Percentiles rank a stretch among this genome's conserved stretches.
These are phyloP conservation scores for Inonotus hispidus DNA, from an alignment of 1,284 basidiomycete species.

Conservation along the genomic window DNA sequence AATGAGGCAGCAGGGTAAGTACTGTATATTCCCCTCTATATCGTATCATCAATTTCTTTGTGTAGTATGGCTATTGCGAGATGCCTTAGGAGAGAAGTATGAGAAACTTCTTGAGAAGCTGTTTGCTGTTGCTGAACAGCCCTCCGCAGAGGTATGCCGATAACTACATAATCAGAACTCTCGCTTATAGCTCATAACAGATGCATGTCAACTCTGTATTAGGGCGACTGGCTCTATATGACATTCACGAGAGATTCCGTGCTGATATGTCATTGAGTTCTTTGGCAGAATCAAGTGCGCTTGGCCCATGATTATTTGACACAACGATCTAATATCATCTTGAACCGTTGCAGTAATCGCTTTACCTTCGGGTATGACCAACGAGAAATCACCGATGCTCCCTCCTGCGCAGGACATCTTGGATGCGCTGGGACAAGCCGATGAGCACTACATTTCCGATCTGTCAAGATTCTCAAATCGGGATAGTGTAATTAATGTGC, in stretches of 20 bases:
- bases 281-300: conserved; percentile 77
- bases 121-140: conserved; percentile 50
- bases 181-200: conserved; percentile 31
- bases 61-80: conserved; percentile 69
- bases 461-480: conserved; percentile 51
- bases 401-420: conserved; percentile 58
- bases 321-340: not conserved
- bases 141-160: conserved; percentile 48
- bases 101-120: conserved; percentile 54
- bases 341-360: conserved; percentile 57
- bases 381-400: conserved; percentile 36
- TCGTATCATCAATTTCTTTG: conserved; percentile 9
- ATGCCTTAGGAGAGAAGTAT: conserved; percentile 52
- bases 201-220: conserved; percentile 68
- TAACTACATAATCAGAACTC: too few species aligned
- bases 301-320: not conserved
- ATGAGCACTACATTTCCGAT: conserved; percentile 64
- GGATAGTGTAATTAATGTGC: conserved; percentile 63
- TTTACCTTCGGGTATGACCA: conserved; percentile 73
- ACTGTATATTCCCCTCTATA: conserved; percentile 14
- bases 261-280: conserved; percentile 85
- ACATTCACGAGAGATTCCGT: conserved; percentile 71
- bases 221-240: conserved; percentile 69
- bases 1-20: conserved; percentile 69
- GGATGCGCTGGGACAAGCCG: conserved; percentile 56